Percentiles rank a stretch among this genome's conserved stretches.
Evolutionary conservation across 495 filamentous ascomycete species (phyloP).

Genomic region (Tuber indicum): DNA sequence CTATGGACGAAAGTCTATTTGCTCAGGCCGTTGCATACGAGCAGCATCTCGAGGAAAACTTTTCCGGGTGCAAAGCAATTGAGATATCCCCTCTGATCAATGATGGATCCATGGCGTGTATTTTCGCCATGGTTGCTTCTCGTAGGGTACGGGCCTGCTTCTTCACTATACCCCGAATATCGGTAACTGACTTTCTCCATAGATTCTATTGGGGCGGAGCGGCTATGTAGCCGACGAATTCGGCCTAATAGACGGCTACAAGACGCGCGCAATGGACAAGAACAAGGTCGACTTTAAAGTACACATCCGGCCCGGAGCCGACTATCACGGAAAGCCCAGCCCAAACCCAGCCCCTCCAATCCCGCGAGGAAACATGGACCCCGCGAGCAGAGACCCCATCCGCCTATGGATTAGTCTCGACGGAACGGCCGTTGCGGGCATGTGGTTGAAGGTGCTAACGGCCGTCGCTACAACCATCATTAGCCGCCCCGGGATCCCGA

Average conservation of each 20-base stretch:
- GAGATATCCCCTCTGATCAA: slow-evolving; percentile 38
- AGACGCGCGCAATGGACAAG: slow-evolving; percentile 41
- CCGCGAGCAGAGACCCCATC: slow-evolving; percentile 32
- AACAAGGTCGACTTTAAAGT: slow-evolving; percentile 40
- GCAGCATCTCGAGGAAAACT: slow-evolving; percentile 28
- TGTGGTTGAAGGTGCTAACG: slow-evolving; percentile 40
- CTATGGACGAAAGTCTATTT: slow-evolving; percentile 40
- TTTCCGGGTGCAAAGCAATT: slow-evolving; percentile 29
- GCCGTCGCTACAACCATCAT: slow-evolving; percentile 32
- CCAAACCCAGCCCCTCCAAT: slow-evolving; percentile 27
- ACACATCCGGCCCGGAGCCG: slow-evolving; percentile 26
- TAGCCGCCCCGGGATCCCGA: slow-evolving; percentile 36
- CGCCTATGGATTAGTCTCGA: slow-evolving; percentile 41
- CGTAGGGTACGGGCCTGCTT: slow-evolving; percentile 25
- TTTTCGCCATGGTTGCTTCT: slow-evolving; percentile 42
- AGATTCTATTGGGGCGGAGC: slow-evolving; percentile 34
- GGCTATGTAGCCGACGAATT: slow-evolving; percentile 30
- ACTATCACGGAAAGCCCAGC: slow-evolving; percentile 21
- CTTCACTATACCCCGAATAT: neutral
- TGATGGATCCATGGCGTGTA: slow-evolving; percentile 43
- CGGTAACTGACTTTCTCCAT: slow-evolving; percentile 8
- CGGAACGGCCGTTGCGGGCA: slow-evolving; percentile 32
- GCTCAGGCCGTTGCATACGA: slow-evolving; percentile 39
- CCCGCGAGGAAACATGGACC: slow-evolving; percentile 24
- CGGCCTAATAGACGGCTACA: slow-evolving; percentile 41